phyloP scores from a whole-genome alignment of 176 grass and related monocot species.

The Cenchrus americanus region DNA sequence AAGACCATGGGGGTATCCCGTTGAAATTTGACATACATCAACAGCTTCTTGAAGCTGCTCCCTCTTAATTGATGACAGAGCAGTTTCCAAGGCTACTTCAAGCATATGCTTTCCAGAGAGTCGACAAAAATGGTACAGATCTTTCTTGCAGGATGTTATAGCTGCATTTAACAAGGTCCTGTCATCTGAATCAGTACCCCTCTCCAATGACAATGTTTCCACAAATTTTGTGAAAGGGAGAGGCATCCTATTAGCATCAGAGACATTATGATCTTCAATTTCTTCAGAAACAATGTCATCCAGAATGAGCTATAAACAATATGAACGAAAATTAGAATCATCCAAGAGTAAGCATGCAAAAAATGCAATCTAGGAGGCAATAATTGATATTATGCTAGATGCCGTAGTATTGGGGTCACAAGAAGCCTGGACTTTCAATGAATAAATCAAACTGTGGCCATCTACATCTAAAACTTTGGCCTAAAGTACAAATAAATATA shows the following conservation, averaged over 20 bases:
- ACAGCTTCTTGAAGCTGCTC: constrained; percentile 80
- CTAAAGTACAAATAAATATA: constrained; percentile 8
- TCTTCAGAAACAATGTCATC: constrained; percentile 75
- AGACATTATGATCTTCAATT: constrained; percentile 69
- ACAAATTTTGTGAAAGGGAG: constrained; percentile 82
- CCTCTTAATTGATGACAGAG: constrained; percentile 76
- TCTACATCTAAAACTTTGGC: constrained; percentile 17
- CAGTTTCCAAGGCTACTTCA: constrained; percentile 77
- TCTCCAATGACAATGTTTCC: constrained; percentile 63
- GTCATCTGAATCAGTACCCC: constrained; percentile 41
- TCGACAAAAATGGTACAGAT: constrained; percentile 86
- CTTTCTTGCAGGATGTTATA: constrained; percentile 78
- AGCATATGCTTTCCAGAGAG: constrained; percentile 76
- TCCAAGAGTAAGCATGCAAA: constrained; percentile 33
- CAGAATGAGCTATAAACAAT: constrained; percentile 58
- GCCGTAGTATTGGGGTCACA: not conserved
- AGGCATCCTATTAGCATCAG: constrained; percentile 62
- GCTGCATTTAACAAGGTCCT: constrained; percentile 30
- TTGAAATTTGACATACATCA: constrained; percentile 70
- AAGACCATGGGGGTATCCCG: not conserved
- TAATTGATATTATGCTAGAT: constrained; percentile 27
- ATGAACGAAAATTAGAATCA: constrained; percentile 42
- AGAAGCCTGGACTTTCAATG: not conserved
- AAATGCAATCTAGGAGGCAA: constrained; percentile 32
- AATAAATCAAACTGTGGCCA: constrained; percentile 14